A percentile compares a stretch with the other conserved stretches of the same genome.
These are phyloP conservation scores for Kondoa malvinella DNA, from an alignment of 768 basidiomycete species.

Conservation along the genomic window DNA sequence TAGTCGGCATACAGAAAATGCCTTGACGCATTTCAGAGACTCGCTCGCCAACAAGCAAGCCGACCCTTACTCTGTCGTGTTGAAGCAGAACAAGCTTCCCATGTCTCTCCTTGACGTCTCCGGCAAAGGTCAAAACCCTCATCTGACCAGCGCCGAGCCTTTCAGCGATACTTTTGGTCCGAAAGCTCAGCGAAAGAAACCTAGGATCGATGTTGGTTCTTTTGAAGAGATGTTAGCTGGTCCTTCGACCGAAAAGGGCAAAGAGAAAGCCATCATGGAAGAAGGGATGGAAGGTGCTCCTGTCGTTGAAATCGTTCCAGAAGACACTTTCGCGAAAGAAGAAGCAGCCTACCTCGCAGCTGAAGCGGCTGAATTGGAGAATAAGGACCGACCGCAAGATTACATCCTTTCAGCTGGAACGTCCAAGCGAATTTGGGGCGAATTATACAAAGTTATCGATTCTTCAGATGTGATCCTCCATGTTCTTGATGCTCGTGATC, in stretches of 20 bases:
- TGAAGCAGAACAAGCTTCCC: slow-evolving; percentile 86
- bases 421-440: slow-evolving; percentile 86
- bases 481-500: slow-evolving; percentile 86
- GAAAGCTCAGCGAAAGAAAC: slow-evolving; percentile 82
- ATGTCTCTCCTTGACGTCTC: slow-evolving; percentile 91
- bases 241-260: not conserved
- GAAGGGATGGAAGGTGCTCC: not conserved
- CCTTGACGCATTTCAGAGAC: slow-evolving; percentile 87
- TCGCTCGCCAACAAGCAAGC: slow-evolving; percentile 66
- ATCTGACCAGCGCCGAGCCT: slow-evolving; percentile 91
- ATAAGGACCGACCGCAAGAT: slow-evolving; percentile 21
- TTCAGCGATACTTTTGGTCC: slow-evolving; percentile 89
- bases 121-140: slow-evolving; percentile 58
- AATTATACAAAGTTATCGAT: slow-evolving; percentile 97
- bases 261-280: slow-evolving; percentile 8
- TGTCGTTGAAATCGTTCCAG: not conserved
- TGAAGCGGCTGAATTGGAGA: slow-evolving; percentile 15
- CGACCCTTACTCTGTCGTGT: slow-evolving; percentile 88
- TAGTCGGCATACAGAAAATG: slow-evolving; percentile 39
- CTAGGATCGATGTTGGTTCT: slow-evolving; percentile 67
- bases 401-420: slow-evolving; percentile 71
- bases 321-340: slow-evolving; percentile 5
- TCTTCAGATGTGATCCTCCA: slow-evolving; percentile 94
- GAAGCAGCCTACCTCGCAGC: not conserved
- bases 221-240: slow-evolving; percentile 64